Conservation (phyloP, 768 basidiomycete genomes). For the Mrakia frigida region DNA sequence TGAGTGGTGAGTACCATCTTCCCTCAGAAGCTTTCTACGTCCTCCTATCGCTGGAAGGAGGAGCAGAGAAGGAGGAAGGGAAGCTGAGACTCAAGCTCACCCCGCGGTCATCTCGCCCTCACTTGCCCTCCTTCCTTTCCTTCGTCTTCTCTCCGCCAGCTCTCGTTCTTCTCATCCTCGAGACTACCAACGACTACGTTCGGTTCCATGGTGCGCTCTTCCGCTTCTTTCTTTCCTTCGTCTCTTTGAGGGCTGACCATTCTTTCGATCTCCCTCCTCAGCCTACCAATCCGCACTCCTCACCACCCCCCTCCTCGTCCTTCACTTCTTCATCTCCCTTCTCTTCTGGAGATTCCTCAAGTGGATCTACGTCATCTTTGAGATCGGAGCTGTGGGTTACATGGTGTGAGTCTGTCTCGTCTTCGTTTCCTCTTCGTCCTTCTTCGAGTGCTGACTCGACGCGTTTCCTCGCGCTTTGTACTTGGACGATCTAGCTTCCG, state of each 20-base stretch:
- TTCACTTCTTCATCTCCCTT: conserved; percentile 55
- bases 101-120: conserved; percentile 1
- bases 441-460: not conserved
- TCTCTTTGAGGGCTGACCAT: not conserved
- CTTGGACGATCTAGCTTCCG: conserved; percentile 44
- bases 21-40: not conserved
- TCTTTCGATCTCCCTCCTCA: conserved; percentile 39
- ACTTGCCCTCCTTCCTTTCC: not conserved
- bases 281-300: conserved; percentile 74
- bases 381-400: conserved; percentile 49
- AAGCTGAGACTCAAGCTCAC: not conserved
- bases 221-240: not conserved
- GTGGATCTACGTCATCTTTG: conserved; percentile 49
- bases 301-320: conserved; percentile 57
- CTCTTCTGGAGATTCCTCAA: conserved; percentile 55
- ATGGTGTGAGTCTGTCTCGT: conserved; percentile 53
- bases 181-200: conserved; percentile 69
- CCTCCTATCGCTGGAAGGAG: not conserved
- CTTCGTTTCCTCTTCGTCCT: not conserved
- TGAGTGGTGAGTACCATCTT: conserved; percentile 58
- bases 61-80: not conserved
- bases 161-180: conserved; percentile 60
- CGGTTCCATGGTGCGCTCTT: conserved; percentile 63
- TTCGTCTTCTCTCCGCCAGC: conserved; percentile 48
- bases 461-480: not conserved